Percentiles rank a stretch among this genome's conserved stretches.
These are phyloP conservation scores for Dactylonectria estremocensis DNA, from an alignment of 2,329 filamentous ascomycete genomes.

Conservation along the genomic window DNA sequence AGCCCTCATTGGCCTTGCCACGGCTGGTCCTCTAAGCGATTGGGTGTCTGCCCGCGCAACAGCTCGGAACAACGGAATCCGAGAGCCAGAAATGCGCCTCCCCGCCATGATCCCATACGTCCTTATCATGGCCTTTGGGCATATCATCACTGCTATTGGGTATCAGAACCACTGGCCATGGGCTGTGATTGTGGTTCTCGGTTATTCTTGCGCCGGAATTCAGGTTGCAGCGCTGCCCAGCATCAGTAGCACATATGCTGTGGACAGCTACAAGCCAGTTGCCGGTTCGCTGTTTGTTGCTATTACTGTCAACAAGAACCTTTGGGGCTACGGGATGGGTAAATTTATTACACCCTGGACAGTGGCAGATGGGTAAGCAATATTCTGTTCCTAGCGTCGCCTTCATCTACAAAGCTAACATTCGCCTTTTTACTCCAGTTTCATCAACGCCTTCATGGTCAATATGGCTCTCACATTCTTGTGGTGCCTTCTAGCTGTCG, in stretches of 20 bases:
- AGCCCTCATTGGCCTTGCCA: constrained; percentile 57
- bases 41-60: constrained; percentile 59
- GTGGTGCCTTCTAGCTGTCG: constrained; percentile 10
- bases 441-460: constrained; percentile 19
- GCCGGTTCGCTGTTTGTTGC: constrained; percentile 58
- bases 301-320: constrained; percentile 33
- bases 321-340: constrained; percentile 33
- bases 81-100: constrained; percentile 65
- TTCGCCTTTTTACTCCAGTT: background rate
- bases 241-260: constrained; percentile 72
- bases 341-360: constrained; percentile 31
- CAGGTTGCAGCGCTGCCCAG: constrained; percentile 66
- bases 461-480: constrained; percentile 24
- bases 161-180: constrained; percentile 65
- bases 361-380: constrained; percentile 19
- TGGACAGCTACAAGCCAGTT: constrained; percentile 77
- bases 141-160: constrained; percentile 61
- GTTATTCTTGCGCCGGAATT: constrained; percentile 57
- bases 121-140: constrained; percentile 61
- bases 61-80: constrained; percentile 60
- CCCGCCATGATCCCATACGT: constrained; percentile 62
- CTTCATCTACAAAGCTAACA: background rate
- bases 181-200: constrained; percentile 64
- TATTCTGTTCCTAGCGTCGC: background rate
- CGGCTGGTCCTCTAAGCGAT: constrained; percentile 61